Evolutionary conservation across 805 yeast species (phyloP), one percentile per base, ranked within the genome.

Genomic region (Cyberlindnera mrakii): DNA sequence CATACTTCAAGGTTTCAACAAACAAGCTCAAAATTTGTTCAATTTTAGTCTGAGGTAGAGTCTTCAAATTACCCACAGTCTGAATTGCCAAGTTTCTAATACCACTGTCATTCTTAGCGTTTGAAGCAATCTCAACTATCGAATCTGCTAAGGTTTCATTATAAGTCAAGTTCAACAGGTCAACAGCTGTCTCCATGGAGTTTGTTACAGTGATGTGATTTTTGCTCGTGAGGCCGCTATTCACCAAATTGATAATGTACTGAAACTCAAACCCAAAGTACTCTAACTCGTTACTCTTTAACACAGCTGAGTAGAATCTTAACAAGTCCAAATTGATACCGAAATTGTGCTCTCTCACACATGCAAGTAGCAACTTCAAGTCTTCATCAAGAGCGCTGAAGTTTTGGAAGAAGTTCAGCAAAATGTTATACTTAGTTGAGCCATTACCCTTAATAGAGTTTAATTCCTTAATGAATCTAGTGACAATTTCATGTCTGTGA

Each of bases 11-110:
- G 16, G 65, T 52, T 2, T 55, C 57, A n/a, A 53, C 44, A 27
- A 72, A 58, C 16, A 66, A 55, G 2, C 44, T 29, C 30, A 68
- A 63, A 9, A 65, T 54, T 9, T 58, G 48, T 4, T 41, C 48
- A 25, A 62, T 53, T 5, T 39, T 45, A 7, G 45, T 20, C 14
- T 35, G 34, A 14, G 63, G 53, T 23, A 64, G 32, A 2, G 52
- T 48, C n/a, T 50, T 52, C 38, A 67, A 42, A 27, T 49, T 41
- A 11, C 65, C 64, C 11, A 67, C 35, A 3, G 58, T 59, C 33
- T 49, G 51, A 15, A 67, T 58, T 1, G 72, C 67, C n/a, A 49
- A 47, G 34, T 62, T 67, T 45, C 72, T 55, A 6, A 67, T 51
- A 30, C 66, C 71, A 43, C 66, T 56, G 35, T 62, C 70, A 27